Base-by-base conservation (phyloP, 768 basidiomycete genomes). In the Suillus luteus region DNA sequence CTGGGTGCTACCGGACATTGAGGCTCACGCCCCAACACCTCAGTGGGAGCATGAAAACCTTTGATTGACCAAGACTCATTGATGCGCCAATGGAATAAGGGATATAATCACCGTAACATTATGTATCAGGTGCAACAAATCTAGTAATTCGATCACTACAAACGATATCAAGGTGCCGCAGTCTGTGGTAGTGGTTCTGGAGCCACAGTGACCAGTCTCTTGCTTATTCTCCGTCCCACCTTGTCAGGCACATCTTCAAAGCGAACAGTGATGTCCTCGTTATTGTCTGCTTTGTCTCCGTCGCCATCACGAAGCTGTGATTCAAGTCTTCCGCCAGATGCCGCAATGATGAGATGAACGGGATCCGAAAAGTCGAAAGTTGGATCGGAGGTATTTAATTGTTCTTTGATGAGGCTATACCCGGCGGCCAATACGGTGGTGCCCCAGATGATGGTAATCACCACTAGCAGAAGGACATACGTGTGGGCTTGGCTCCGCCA, bases 281-380 rank as follows among this genome's bases (percentile, higher is more conserved):
- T 24, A 17, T 17, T 24, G 15, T 57, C 5, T 24, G 8, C 22
- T 15, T 2, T 4, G 22, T 40, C 15, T 1, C 8, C 5, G 11
- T 57, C n/a, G 5, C 2, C 7, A 2, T 57, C 22, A 9, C 14
- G 24, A 40, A 57, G 55, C 1, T 38, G 14, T 24, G 37, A 17
- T 24, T 17, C 33, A 35, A 61, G 55, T 27, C 55, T 22, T 55
- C 60, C 60, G 19, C 49, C 48, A 38, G 54, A 58, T 14, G 60
- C 37, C 11, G 60, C 60, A 2, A 59, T 37, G 15, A 61, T 37
- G 22, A 61, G 60, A 37, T 61, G 52, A 38, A 61, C 24, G 19
- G 60, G 46, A 19, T 61, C 54, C 37, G 60, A 61, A 17, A 61
- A 55, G 40, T 61, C 60, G 54, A 61, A 61, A 55, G 60, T 58